These are phyloP conservation scores for Cladosporium colombiae DNA, from an alignment of 2,329 filamentous ascomycete genomes.

Conservation along the genomic window DNA sequence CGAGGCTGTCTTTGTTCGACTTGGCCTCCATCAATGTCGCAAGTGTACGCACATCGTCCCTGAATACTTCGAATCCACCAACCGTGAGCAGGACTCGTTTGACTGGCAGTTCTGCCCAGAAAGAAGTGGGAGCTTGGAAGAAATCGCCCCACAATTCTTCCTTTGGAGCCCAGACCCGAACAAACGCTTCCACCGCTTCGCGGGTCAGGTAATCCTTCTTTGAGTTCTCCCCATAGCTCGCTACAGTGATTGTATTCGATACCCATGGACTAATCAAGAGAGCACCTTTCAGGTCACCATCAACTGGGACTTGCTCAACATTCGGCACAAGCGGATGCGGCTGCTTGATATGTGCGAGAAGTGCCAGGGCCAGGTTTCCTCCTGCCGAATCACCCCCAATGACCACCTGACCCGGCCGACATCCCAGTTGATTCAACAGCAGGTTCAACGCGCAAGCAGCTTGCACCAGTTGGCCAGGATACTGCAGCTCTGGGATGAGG, in stretches of 20 bases:
- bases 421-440: slow-evolving; percentile 34
- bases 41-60: background rate
- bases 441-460: slow-evolving; percentile 45
- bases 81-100: background rate
- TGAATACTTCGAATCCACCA: background rate
- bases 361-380: slow-evolving; percentile 48
- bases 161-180: background rate
- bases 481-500: slow-evolving; percentile 47
- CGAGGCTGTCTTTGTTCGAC: background rate
- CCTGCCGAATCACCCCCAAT: slow-evolving; percentile 57
- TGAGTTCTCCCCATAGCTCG: slow-evolving; percentile 5
- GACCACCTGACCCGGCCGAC: slow-evolving; percentile 41
- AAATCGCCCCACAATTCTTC: slow-evolving; percentile 2
- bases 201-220: background rate
- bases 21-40: background rate
- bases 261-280: slow-evolving; percentile 14
- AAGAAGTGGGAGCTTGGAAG: background rate
- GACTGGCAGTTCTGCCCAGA: background rate
- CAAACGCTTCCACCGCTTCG: background rate
- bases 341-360: slow-evolving; percentile 56
- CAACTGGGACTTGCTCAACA: background rate
- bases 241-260: background rate
- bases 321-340: slow-evolving; percentile 55
- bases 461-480: slow-evolving; percentile 53
- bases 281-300: background rate